phyloP scores from a whole-genome alignment of 306 rosid genomes.

The Quercus parvula region DNA sequence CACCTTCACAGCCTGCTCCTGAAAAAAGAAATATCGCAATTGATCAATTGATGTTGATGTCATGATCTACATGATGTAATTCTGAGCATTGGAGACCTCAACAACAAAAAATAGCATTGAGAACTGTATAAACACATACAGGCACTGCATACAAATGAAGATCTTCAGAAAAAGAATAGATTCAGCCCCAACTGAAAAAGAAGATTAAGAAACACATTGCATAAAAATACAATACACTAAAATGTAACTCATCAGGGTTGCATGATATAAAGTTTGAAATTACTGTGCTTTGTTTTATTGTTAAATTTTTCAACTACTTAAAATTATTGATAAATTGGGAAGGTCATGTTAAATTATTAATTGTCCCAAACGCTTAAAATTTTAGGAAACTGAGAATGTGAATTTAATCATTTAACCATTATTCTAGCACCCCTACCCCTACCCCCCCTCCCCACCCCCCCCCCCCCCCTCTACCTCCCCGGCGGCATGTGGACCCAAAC shows the following conservation, averaged over 20 bases:
- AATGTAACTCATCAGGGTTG: neutral
- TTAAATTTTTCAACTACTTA: no score
- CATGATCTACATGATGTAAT: neutral
- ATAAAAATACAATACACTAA: neutral
- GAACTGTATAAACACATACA: neutral
- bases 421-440: no score
- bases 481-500: no score
- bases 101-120: neutral
- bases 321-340: no score
- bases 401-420: no score
- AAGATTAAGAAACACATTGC: neutral
- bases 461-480: no score
- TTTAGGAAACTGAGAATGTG: no score
- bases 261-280: neutral
- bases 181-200: no score
- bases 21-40: neutral
- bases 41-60: neutral
- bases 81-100: neutral
- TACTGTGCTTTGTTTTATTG: no score
- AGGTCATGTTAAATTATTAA: no score
- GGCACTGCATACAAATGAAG: neutral
- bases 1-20: constrained; percentile 45
- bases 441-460: no score
- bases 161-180: neutral
- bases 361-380: no score